Conservation (phyloP, 2,329 filamentous ascomycete genomes). For the Verticillium albo-atrum region DNA sequence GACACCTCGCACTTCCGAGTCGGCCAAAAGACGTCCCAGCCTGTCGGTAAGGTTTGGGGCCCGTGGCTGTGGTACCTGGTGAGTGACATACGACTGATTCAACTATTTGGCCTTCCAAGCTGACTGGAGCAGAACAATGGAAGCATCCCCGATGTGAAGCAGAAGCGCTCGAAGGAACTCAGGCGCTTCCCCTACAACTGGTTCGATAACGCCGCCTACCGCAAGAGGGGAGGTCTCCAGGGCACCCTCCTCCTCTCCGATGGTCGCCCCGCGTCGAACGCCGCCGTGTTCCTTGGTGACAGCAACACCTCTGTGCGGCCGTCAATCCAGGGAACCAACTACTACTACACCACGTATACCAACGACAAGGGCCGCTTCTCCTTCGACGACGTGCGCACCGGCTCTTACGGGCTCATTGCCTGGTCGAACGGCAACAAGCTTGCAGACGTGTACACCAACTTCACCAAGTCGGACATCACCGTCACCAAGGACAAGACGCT, state of each 20-base stretch:
- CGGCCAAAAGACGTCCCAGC: constrained; percentile 5
- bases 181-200: constrained; percentile 38
- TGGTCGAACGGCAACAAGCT: constrained; percentile 38
- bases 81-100: not conserved
- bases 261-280: constrained; percentile 35
- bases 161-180: constrained; percentile 27
- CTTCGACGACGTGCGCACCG: constrained; percentile 33
- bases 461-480: constrained; percentile 28
- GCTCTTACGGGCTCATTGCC: constrained; percentile 37
- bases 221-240: constrained; percentile 34
- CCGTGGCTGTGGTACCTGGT: constrained; percentile 13
- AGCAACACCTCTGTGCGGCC: constrained; percentile 23
- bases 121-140: constrained; percentile 35
- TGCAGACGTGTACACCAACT: constrained; percentile 34
- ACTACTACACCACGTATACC: constrained; percentile 40
- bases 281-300: constrained; percentile 42
- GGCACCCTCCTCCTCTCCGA: constrained; percentile 36
- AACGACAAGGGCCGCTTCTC: constrained; percentile 32
- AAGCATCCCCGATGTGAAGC: constrained; percentile 29
- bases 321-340: constrained; percentile 15
- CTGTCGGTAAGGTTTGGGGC: constrained; percentile 8
- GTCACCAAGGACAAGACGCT: constrained; percentile 20
- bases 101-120: not conserved
- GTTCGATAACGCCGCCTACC: constrained; percentile 35
- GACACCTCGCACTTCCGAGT: constrained; percentile 11